Conservation (phyloP, 768 basidiomycete genomes). For the Hortiboletus flavorubellus region DNA sequence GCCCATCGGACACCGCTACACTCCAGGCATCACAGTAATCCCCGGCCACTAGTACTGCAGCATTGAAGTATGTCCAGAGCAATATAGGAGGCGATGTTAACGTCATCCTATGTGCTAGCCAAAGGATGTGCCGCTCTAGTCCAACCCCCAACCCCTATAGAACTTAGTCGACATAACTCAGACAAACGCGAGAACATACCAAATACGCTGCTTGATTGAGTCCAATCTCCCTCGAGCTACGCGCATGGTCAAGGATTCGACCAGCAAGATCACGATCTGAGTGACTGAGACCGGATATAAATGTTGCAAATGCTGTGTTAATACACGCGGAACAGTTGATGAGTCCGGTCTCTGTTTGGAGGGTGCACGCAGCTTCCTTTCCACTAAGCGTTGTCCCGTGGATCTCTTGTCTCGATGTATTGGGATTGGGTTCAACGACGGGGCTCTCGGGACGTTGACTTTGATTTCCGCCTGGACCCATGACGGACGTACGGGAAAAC, state of each 20-base stretch:
- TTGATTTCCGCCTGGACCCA: slow-evolving; percentile 16
- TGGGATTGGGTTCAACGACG: slow-evolving; percentile 12
- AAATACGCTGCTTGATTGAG: slow-evolving; percentile 28
- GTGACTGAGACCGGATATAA: slow-evolving; percentile 19
- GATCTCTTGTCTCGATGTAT: slow-evolving; percentile 9
- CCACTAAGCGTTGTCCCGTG: slow-evolving; percentile 48
- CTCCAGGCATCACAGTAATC: slow-evolving; percentile 53
- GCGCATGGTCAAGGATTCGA: slow-evolving; percentile 16
- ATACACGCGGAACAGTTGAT: slow-evolving; percentile 35
- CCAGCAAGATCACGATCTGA: slow-evolving; percentile 19
- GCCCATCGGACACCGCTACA: slow-evolving; percentile 45
- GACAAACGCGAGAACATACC: slow-evolving; percentile 25
- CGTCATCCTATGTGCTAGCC: slow-evolving; percentile 41
- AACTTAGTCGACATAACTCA: slow-evolving; percentile 3
- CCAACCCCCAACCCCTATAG: slow-evolving; percentile 15
- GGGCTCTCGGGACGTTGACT: slow-evolving; percentile 10
- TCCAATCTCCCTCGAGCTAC: slow-evolving; percentile 22
- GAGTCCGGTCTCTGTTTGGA: slow-evolving; percentile 22
- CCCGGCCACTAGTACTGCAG: slow-evolving; percentile 54
- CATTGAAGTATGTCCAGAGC: slow-evolving; percentile 67
- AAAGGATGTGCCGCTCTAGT: slow-evolving; percentile 23
- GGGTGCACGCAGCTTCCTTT: slow-evolving; percentile 46
- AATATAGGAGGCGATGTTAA: slow-evolving; percentile 51
- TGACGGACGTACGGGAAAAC: slow-evolving; percentile 23
- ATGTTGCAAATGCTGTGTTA: slow-evolving; percentile 16